Evolutionary conservation across 768 basidiomycete species (phyloP).

Genomic region (Trametes cingulata): DNA sequence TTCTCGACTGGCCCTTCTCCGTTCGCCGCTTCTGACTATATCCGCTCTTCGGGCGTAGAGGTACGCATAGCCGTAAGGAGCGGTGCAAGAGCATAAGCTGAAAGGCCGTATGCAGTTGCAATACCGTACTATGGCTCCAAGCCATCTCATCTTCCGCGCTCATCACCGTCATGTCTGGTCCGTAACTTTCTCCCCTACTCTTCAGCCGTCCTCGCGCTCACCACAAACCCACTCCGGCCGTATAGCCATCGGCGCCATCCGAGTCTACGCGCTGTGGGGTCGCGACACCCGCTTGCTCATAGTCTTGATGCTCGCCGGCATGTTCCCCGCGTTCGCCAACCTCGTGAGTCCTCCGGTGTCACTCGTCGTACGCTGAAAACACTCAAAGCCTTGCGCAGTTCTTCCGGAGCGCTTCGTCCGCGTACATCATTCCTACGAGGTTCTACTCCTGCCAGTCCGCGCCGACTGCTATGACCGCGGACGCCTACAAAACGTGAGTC

Average conservation of each 20-base stretch:
- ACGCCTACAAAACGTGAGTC: slow-evolving; percentile 4
- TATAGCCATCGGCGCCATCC: slow-evolving; percentile 22
- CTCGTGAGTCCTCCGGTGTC: too few relatives aligned
- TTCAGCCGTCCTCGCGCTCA: neutral
- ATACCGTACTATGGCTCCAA: slow-evolving; percentile 1
- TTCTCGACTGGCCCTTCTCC: neutral
- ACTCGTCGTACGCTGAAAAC: too few relatives aligned
- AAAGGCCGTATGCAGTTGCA: slow-evolving; percentile 7
- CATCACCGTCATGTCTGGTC: slow-evolving; percentile 2
- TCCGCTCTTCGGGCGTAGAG: too few relatives aligned
- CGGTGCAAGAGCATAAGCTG: neutral
- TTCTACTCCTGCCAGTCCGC: slow-evolving; percentile 14
- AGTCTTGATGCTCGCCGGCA: slow-evolving; percentile 6
- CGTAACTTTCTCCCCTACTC: neutral
- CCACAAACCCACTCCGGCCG: too few relatives aligned
- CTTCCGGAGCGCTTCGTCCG: slow-evolving; percentile 8
- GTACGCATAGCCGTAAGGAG: neutral
- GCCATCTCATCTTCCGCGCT: neutral
- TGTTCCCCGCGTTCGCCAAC: slow-evolving; percentile 17
- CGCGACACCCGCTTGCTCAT: neutral
- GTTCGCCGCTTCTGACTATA: neutral
- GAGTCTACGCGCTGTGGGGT: slow-evolving; percentile 20
- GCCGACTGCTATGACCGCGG: slow-evolving; percentile 8
- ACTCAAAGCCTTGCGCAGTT: slow-evolving; percentile 4
- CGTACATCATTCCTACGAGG: neutral